A percentile compares a stretch with the other conserved stretches of the same genome.
Conservation (phyloP, 805 yeast genomes). For the Kodamaea restingae region DNA sequence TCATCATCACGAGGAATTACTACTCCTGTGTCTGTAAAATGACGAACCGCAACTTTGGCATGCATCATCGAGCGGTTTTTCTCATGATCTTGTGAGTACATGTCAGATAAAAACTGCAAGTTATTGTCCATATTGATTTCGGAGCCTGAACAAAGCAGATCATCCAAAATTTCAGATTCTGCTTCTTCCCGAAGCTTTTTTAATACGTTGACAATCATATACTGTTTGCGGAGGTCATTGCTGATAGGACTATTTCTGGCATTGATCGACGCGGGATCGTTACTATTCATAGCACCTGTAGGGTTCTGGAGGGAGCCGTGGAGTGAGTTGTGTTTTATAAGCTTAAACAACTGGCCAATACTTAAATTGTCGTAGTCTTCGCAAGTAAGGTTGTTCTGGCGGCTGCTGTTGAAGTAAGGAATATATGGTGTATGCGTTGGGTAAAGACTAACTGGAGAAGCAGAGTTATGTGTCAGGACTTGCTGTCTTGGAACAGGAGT, state of each 20-base stretch:
- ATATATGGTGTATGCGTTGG: slow-evolving; percentile 1
- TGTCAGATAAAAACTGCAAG: slow-evolving; percentile 37
- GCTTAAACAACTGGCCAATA: slow-evolving; percentile 35
- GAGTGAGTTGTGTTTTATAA: slow-evolving; percentile 23
- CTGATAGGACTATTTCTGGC: slow-evolving; percentile 16
- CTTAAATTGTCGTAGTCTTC: slow-evolving; percentile 39
- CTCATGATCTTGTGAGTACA: slow-evolving; percentile 36
- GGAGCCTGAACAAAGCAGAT: slow-evolving; percentile 23
- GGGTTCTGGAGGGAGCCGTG: slow-evolving; percentile 4
- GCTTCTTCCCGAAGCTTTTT: slow-evolving; percentile 37
- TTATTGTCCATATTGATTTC: slow-evolving; percentile 42
- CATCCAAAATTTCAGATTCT: slow-evolving; percentile 32
- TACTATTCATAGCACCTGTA: not conserved
- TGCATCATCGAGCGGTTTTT: slow-evolving; percentile 23
- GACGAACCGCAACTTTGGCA: slow-evolving; percentile 32
- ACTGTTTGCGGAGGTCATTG: slow-evolving; percentile 34
- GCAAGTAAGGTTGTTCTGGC: slow-evolving; percentile 25
- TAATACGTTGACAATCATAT: slow-evolving; percentile 32
- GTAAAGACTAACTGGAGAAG: not conserved
- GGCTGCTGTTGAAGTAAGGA: slow-evolving; percentile 20
- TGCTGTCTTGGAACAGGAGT: not conserved
- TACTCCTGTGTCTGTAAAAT: slow-evolving; percentile 54
- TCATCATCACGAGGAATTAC: slow-evolving; percentile 92
- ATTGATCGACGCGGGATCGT: slow-evolving; percentile 6
- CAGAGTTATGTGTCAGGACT: not conserved